Conservation (phyloP, 106 monocot species). For the Iris macrosiphon region DNA sequence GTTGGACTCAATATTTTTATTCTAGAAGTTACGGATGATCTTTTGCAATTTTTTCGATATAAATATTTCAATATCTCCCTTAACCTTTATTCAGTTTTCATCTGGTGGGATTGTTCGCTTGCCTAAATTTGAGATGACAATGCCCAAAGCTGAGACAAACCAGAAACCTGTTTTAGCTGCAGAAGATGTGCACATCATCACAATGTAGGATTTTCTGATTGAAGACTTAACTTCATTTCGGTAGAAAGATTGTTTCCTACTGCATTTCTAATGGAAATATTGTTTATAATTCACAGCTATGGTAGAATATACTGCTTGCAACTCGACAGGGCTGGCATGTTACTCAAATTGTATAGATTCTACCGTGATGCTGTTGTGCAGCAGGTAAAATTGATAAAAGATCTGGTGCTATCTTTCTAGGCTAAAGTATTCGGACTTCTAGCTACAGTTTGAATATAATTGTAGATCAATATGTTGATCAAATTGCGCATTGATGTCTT, state of each 20-base stretch:
- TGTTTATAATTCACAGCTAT: constrained; percentile 46
- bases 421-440: not conserved
- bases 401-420: no score
- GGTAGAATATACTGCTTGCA: constrained; percentile 93
- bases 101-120: constrained; percentile 63
- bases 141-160: constrained; percentile 76
- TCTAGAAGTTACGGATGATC: not conserved
- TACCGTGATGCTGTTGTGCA: constrained; percentile 93
- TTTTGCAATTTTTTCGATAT: constrained; percentile 6
- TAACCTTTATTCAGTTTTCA: constrained; percentile 52
- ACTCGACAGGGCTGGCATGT: constrained; percentile 55
- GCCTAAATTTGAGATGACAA: constrained; percentile 90
- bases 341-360: constrained; percentile 67
- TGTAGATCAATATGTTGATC: no score
- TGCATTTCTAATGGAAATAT: not conserved
- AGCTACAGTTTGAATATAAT: no score
- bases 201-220: constrained; percentile 29
- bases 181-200: constrained; percentile 78
- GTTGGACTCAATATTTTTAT: not conserved
- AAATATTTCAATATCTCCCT: not conserved
- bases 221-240: no score
- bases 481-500: no score
- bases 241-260: not conserved
- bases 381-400: constrained; percentile 38
- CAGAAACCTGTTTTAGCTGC: constrained; percentile 65